These are phyloP conservation scores for Diaporthe aspalathi DNA, from an alignment of 2,329 filamentous ascomycete genomes.

Conservation along the genomic window DNA sequence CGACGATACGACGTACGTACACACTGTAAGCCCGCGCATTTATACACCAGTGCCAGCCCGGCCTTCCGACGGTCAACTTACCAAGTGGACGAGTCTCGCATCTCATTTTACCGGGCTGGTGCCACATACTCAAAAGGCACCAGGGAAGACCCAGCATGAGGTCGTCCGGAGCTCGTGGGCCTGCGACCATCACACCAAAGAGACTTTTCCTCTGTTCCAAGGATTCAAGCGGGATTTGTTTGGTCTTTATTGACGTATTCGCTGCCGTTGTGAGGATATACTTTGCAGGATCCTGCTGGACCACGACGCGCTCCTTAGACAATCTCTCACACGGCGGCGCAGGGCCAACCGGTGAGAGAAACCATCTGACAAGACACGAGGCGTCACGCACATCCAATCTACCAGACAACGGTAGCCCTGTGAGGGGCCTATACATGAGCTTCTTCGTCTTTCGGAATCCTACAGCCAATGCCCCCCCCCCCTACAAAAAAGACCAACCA, in stretches of 20 bases:
- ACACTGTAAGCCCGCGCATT: background rate
- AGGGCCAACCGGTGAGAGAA: background rate
- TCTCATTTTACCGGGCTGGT: background rate
- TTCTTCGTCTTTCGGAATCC: slow-evolving; percentile 1
- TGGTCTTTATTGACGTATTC: background rate
- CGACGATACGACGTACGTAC: background rate
- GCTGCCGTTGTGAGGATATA: no score
- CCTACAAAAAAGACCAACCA: no score
- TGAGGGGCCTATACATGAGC: background rate
- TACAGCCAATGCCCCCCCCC: background rate
- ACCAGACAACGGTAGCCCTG: background rate
- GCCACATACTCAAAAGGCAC: background rate
- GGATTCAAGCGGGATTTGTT: background rate
- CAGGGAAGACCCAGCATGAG: background rate
- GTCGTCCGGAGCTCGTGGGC: no score
- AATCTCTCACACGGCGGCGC: background rate
- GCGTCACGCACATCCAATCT: background rate
- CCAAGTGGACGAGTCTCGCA: background rate
- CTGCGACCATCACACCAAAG: background rate
- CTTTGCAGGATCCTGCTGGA: background rate
- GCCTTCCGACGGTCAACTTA: no score
- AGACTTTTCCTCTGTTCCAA: background rate
- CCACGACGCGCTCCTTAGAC: no score
- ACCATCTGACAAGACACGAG: background rate
- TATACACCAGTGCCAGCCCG: background rate